Evolutionary conservation across 176 grass and related monocot genomes (phyloP), one percentile per base, ranked within the genome.

Genomic region (Ensete glaucum): DNA sequence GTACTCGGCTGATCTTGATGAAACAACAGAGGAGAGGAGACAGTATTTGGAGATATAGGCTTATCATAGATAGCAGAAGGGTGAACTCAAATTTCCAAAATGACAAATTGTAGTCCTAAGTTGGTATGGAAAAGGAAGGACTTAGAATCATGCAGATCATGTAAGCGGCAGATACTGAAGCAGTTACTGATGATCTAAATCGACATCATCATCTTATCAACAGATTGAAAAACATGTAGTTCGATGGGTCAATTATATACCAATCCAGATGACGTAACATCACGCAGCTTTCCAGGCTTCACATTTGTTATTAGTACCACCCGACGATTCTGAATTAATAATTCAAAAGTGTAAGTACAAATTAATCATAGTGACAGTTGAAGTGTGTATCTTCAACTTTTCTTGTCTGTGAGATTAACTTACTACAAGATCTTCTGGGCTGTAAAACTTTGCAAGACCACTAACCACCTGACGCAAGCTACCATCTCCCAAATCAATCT

Each of bases 301-400:
- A 99, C 95, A 83, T 99, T 99, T 3, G 95, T 99, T 78, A 99
- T 94, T 57, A 99, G 87, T 50, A 91, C 88, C 21, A 99, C 88
- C 19, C 57, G 84, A 9, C 86, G 95, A 76, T 99, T 99, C 95
- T 99, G 73, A 71, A 80, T 83, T 19, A 48, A 43, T 50, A 89
- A 84, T 50, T 70, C 48, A 50, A 70, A 43, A 9, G 29, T 70
- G 5, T 29, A 70, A 21, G 25, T 21, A 50, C 17, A 50, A 43
- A 12, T 16, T 51, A 51, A 21, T 50, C 19, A 2, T 27, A 12
- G 9, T 22, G 63, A 29, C 3, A 24, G 14, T 25, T 11, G 8
- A 4, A 6, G 34, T 43, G 34, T 43, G 4, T 43, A 6, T 43
- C 34, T 43, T 43, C 34, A 43, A 43, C 34, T 43, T 43, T 69